A percentile compares a stretch with the other conserved stretches of the same genome.
Evolutionary conservation across 495 filamentous ascomycete genomes (phyloP).

Genomic region (Talaromyces adpressus): DNA sequence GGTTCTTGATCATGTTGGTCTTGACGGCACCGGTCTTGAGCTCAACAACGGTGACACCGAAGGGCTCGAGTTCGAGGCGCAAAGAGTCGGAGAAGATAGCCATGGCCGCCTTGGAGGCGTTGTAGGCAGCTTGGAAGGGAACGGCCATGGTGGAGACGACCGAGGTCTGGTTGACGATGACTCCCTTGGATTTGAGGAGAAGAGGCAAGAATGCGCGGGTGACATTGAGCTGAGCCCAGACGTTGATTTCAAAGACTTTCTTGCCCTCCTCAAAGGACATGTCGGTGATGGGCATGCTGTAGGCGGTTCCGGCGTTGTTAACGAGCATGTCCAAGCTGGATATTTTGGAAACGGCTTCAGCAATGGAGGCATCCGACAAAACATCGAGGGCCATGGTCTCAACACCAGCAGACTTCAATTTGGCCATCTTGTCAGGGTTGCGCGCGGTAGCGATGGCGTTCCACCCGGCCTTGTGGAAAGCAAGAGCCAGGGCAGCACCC

Average conservation of each 20-base stretch:
- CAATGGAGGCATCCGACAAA: slow-evolving; percentile 30
- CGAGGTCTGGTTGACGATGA: slow-evolving; percentile 43
- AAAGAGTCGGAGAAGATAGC: slow-evolving; percentile 36
- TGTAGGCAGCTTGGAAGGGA: slow-evolving; percentile 27
- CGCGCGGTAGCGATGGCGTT: slow-evolving; percentile 53
- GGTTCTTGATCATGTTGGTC: slow-evolving; percentile 9
- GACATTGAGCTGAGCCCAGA: slow-evolving; percentile 44
- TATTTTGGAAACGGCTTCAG: slow-evolving; percentile 16
- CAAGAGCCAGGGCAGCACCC: slow-evolving; percentile 45
- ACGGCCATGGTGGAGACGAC: slow-evolving; percentile 28
- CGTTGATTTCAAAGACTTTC: slow-evolving; percentile 45
- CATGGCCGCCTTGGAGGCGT: slow-evolving; percentile 47
- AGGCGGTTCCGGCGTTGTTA: slow-evolving; percentile 48
- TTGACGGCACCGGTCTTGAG: slow-evolving; percentile 18
- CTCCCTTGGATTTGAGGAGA: slow-evolving; percentile 37
- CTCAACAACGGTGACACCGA: slow-evolving; percentile 19
- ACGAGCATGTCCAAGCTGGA: slow-evolving; percentile 41
- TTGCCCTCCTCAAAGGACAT: slow-evolving; percentile 32
- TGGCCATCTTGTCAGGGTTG: slow-evolving; percentile 29
- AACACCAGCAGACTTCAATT: slow-evolving; percentile 19
- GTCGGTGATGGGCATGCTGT: slow-evolving; percentile 40
- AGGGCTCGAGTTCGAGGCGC: slow-evolving; percentile 46
- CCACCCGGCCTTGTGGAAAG: slow-evolving; percentile 40
- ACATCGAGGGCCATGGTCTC: slow-evolving; percentile 46
- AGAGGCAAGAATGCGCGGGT: slow-evolving; percentile 49